These are phyloP conservation scores for Panaeolus papilionaceus DNA, from an alignment of 768 basidiomycete species.

Conservation along the genomic window DNA sequence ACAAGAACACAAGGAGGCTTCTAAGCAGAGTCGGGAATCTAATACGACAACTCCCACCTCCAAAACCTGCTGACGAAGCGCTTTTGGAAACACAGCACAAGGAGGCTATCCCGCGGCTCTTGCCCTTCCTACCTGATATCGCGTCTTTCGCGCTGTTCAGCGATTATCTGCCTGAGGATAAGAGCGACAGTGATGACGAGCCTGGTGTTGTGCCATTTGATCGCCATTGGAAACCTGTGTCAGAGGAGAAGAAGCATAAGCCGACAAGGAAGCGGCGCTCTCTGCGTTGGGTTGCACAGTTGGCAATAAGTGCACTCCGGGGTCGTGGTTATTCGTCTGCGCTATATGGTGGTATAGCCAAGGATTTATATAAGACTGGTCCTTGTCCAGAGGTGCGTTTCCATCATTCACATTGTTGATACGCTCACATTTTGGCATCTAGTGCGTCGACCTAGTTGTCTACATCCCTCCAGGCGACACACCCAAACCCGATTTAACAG, in stretches of 20 bases:
- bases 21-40: not conserved
- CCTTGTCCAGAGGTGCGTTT: not conserved
- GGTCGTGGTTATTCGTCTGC: not conserved
- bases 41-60: not conserved
- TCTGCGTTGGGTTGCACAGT: not conserved
- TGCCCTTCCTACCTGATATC: not conserved
- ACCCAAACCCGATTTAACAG: not conserved
- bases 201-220: not conserved
- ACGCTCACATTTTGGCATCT: not conserved
- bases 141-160: not conserved
- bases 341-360: not conserved
- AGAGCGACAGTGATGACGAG: not conserved
- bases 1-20: not conserved
- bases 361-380: not conserved
- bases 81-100: not conserved
- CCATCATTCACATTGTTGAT: not conserved
- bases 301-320: not conserved
- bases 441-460: not conserved
- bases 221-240: not conserved
- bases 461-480: not conserved
- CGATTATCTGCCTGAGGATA: not conserved
- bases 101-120: not conserved
- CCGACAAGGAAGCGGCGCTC: not conserved
- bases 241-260: not conserved
- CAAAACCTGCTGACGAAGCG: not conserved